A percentile compares a stretch with the other conserved stretches of the same genome.
Evolutionary conservation across 1,284 basidiomycete genomes (phyloP).

Genomic region (Paramarasmius palmivorus): DNA sequence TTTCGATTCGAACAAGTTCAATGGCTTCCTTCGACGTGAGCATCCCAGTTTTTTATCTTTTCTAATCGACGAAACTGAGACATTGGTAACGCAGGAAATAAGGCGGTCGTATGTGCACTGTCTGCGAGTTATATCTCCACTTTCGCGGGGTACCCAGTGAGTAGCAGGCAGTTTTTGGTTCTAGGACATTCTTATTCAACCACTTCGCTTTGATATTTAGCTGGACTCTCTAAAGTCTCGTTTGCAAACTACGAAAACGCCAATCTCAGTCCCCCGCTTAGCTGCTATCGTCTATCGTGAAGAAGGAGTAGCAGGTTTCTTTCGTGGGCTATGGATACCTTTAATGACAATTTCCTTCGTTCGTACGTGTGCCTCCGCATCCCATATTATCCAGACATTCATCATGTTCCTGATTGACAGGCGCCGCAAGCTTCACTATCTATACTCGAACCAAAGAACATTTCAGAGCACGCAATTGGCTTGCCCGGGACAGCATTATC

Average conservation of each 20-base stretch:
- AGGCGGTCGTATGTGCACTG: constrained; percentile 80
- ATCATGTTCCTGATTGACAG: constrained; percentile 32
- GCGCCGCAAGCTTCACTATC: constrained; percentile 91
- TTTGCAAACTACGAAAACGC: constrained; percentile 82
- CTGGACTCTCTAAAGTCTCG: constrained; percentile 92
- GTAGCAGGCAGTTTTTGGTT: constrained; percentile 23
- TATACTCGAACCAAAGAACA: constrained; percentile 88
- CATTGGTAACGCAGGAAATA: constrained; percentile 54
- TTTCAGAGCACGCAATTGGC: constrained; percentile 62
- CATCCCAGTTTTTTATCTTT: constrained; percentile 11
- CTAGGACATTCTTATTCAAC: background rate
- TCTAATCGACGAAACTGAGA: constrained; percentile 12
- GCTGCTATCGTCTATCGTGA: constrained; percentile 79
- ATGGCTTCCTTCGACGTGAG: constrained; percentile 70
- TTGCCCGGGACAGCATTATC: constrained; percentile 58
- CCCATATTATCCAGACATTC: constrained; percentile 6
- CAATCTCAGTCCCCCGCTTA: constrained; percentile 73
- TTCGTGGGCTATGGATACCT: constrained; percentile 89
- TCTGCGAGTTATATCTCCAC: constrained; percentile 84
- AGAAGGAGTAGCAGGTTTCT: constrained; percentile 92
- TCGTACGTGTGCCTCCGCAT: constrained; percentile 53
- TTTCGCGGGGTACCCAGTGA: constrained; percentile 78
- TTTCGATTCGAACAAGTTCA: constrained; percentile 60
- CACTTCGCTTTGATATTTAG: constrained; percentile 17
- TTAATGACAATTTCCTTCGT: constrained; percentile 97